phyloP scores from a whole-genome alignment of 2,329 filamentous ascomycete species.

The Madurella mycetomatis region DNA sequence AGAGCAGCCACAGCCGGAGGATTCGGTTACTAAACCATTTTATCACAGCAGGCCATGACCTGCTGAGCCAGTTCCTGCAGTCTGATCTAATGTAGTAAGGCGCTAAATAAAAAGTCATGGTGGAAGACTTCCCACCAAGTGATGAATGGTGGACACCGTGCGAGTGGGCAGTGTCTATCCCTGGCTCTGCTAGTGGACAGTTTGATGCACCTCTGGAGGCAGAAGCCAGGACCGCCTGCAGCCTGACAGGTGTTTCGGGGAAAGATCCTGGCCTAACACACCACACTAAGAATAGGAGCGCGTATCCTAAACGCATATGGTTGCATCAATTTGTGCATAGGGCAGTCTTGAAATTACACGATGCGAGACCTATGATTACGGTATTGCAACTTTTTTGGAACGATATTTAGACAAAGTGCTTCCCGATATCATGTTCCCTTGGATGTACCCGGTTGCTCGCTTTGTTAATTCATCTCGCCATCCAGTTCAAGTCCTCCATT shows the following conservation, averaged over 20 bases:
- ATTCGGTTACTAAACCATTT: constrained; percentile 1
- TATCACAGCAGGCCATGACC: neutral
- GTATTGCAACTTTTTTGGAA: no score
- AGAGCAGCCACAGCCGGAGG: constrained; percentile 7
- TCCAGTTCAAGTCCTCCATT: no score
- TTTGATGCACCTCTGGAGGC: neutral
- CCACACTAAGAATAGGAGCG: neutral
- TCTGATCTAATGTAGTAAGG: no score
- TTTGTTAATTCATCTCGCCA: no score
- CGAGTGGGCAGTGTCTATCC: neutral
- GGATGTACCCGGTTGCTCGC: no score
- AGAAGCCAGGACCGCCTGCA: neutral
- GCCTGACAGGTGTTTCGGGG: neutral
- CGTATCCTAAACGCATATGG: neutral
- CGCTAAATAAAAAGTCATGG: no score
- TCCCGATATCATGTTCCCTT: no score
- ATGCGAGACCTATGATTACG: no score
- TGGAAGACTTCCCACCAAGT: no score
- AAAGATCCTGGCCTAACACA: neutral
- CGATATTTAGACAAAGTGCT: no score
- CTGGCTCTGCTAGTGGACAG: neutral
- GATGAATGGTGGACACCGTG: constrained; percentile 5
- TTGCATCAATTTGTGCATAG: neutral
- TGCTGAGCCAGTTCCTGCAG: no score
- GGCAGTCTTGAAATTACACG: no score